phyloP scores from a whole-genome alignment of 2,329 filamentous ascomycete species.

The Nemania sp. region DNA sequence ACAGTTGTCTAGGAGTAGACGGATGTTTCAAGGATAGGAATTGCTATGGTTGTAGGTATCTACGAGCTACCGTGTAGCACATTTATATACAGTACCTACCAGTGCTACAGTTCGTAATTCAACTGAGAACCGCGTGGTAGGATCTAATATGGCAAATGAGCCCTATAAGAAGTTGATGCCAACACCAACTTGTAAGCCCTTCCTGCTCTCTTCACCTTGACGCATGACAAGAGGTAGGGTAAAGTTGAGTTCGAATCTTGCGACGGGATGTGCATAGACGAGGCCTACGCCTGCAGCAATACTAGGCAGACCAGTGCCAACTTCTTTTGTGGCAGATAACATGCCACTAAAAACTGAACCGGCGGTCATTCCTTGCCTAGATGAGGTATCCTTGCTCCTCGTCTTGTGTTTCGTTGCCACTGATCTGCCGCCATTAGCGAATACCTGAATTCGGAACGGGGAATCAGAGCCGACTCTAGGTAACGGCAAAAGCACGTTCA shows the following conservation, averaged over 20 bases:
- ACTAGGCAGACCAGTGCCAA: constrained; percentile 83
- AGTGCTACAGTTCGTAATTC: not conserved
- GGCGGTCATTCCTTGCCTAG: constrained; percentile 52
- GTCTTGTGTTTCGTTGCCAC: constrained; percentile 76
- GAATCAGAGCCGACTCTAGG: constrained; percentile 85
- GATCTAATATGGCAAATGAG: not conserved
- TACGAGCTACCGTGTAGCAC: constrained; percentile 2
- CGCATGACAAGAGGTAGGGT: constrained; percentile 85
- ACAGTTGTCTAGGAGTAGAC: not conserved
- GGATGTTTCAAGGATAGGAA: not conserved
- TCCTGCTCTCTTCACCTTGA: constrained; percentile 86
- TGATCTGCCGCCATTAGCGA: constrained; percentile 89
- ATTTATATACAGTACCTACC: constrained; percentile 23
- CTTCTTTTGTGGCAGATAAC: constrained; percentile 72
- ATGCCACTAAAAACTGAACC: constrained; percentile 66
- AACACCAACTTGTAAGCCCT: constrained; percentile 94
- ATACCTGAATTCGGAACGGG: constrained; percentile 87
- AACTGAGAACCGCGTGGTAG: not conserved
- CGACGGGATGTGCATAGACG: constrained; percentile 94
- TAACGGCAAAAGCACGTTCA: constrained; percentile 86
- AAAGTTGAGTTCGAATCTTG: constrained; percentile 96
- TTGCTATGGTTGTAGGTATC: constrained; percentile 12
- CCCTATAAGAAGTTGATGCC: constrained; percentile 93
- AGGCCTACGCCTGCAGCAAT: constrained; percentile 88
- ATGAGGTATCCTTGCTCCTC: constrained; percentile 57